Evolutionary conservation across 306 rosid species (phyloP), one percentile per base, ranked within the genome.

Genomic region (Myrica gale): DNA sequence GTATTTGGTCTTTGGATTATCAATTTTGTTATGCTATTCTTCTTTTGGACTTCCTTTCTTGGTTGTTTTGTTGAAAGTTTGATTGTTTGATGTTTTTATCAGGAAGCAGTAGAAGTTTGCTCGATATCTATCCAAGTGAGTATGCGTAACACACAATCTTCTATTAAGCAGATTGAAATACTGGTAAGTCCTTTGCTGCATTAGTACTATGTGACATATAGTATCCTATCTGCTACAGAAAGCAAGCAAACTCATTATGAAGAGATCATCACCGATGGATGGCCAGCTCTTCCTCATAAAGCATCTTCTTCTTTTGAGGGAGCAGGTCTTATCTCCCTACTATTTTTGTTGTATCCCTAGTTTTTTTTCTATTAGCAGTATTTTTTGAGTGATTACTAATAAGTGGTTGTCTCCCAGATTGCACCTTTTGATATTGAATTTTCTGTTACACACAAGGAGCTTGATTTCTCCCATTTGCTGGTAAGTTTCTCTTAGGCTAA

Each of bases 41-140:
- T 61, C 60, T 45, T 57, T 72, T 55, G 19, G 47, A 48, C 77
- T 54, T 41, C 53, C 52, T 78, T 67, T n/a, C 51, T 74, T 43
- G 78, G 51, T 72, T 72, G 57, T 69, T 78, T 66, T 77, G 69
- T 15, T 82, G 13, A 71, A 63, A 60, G 70, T 42, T 42, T 13
- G 50, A 20, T 37, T 69, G 43, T 42, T 79, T 61, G 57, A 65
- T 76, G 47, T 74, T 52, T 82, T 80, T 67, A 72, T 56, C 97
- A 96, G 99, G 99, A 96, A 89, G 99, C 89, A 10, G 96, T 96
- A 61, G 99, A 96, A 82, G 90, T 96, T 82, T 92, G 98, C 80
- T 96, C 99, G 45, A 52, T 80, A 61, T 90, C 98, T 69, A 92
- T 96, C 84, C 99, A 87, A 90, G 99, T 88, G 76, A 85, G 86